Evolutionary conservation across 164 flowering plant genomes (phyloP).

Genomic region (Vitis riparia): DNA sequence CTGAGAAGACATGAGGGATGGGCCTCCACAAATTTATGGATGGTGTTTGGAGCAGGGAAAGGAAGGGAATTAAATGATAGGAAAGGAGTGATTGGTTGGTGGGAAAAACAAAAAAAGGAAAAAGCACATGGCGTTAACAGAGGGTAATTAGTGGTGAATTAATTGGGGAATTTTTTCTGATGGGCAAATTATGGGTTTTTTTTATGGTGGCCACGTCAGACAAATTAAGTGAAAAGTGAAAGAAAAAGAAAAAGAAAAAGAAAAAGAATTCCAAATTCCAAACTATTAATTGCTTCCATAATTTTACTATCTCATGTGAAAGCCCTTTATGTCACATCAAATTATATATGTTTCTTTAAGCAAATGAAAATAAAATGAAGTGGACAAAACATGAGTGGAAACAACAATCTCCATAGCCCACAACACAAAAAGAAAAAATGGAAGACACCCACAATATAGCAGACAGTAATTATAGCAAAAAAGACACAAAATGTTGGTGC

Average conservation of each 20-base stretch:
- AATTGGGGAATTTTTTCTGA: too few relatives aligned
- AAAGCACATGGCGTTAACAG: too few relatives aligned
- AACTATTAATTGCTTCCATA: neutral
- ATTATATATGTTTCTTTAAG: neutral
- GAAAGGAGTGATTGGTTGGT: too few relatives aligned
- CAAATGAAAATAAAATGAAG: neutral
- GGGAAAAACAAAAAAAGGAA: too few relatives aligned
- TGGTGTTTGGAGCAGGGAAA: too few relatives aligned
- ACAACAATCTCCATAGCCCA: slow-evolving; percentile 8
- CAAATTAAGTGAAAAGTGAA: too few relatives aligned
- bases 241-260: neutral
- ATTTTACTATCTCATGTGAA: neutral
- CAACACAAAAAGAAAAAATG: slow-evolving; percentile 1
- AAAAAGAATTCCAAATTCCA: neutral
- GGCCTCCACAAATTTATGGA: too few relatives aligned
- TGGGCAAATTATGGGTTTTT: too few relatives aligned
- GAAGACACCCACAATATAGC: slow-evolving; percentile 15
- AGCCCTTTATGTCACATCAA: slow-evolving; percentile 3
- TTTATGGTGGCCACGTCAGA: too few relatives aligned
- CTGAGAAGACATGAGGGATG: too few relatives aligned
- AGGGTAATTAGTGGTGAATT: too few relatives aligned
- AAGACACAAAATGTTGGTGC: slow-evolving; percentile 9
- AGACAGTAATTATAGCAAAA: slow-evolving; percentile 30
- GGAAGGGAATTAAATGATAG: too few relatives aligned
- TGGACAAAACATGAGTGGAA: neutral